Conservation (phyloP, 352 stramenopile genomes). For the Globisporangium solare region DNA sequence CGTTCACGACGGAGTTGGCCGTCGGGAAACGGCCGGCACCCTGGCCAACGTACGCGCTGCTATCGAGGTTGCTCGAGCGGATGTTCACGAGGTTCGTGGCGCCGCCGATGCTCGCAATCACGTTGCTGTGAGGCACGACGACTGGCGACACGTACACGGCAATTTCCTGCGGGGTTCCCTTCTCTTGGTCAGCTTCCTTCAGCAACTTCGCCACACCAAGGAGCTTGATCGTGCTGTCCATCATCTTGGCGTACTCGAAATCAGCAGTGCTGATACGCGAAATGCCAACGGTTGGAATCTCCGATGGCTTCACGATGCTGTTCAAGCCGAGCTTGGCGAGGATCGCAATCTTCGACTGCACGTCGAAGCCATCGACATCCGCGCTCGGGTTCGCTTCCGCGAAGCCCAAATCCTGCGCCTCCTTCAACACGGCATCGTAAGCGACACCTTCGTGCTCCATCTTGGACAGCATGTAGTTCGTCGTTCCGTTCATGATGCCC, state of each 20-base stretch:
- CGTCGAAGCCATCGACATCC: constrained; percentile 95
- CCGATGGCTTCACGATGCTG: constrained; percentile 73
- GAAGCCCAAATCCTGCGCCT: constrained; percentile 91
- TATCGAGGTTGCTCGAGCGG: constrained; percentile 86
- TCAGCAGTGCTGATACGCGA: constrained; percentile 88
- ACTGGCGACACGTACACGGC: constrained; percentile 93
- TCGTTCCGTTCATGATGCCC: constrained; percentile 97
- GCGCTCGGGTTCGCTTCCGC: constrained; percentile 94
- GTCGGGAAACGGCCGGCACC: constrained; percentile 94
- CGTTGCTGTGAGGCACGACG: constrained; percentile 86
- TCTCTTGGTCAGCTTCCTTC: constrained; percentile 69
- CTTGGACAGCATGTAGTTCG: constrained; percentile 98
- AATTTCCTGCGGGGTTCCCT: constrained; percentile 69
- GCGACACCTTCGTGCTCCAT: constrained; percentile 93
- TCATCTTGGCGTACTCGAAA: constrained; percentile 95
- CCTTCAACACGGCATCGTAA: constrained; percentile 91
- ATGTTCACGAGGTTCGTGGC: constrained; percentile 92
- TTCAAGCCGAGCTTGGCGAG: constrained; percentile 94
- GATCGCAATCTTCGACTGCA: constrained; percentile 95
- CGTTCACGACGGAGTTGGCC: constrained; percentile 95
- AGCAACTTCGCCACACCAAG: constrained; percentile 84
- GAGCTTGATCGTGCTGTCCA: constrained; percentile 96
- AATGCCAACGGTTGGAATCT: constrained; percentile 93
- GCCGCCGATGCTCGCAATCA: constrained; percentile 86
- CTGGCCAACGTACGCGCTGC: constrained; percentile 89